A percentile compares a stretch with the other conserved stretches of the same genome.
These are phyloP conservation scores for Parachaetomium inaequale DNA, from an alignment of 495 filamentous ascomycete genomes.

Conservation along the genomic window DNA sequence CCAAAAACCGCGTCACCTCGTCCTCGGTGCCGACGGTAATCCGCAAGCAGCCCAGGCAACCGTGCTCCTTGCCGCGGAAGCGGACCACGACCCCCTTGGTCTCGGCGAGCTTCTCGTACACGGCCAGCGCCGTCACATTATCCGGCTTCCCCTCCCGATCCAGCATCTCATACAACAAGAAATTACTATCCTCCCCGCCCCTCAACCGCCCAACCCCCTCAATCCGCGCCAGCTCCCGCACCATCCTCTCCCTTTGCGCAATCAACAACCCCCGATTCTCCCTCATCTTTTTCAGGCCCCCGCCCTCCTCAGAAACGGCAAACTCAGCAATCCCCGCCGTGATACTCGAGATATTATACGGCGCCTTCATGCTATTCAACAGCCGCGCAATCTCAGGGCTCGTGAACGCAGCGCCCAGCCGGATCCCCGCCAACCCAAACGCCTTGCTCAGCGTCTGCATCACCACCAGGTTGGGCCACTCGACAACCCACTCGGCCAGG, in stretches of 20 bases:
- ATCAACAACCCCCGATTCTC: conserved; percentile 64
- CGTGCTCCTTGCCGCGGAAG: conserved; percentile 87
- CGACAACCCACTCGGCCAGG: conserved; percentile 87
- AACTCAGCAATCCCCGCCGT: conserved; percentile 76
- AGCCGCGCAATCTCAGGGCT: conserved; percentile 57
- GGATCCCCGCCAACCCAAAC: conserved; percentile 90
- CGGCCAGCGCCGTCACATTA: conserved; percentile 69
- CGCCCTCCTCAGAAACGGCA: conserved; percentile 56
- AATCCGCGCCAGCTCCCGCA: conserved; percentile 69
- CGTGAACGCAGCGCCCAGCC: conserved; percentile 66
- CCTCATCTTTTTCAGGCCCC: conserved; percentile 68
- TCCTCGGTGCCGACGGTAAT: conserved; percentile 89
- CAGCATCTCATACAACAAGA: conserved; percentile 83
- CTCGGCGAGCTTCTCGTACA: conserved; percentile 84
- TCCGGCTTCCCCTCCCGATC: conserved; percentile 67
- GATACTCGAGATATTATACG: conserved; percentile 87
- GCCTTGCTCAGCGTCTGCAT: conserved; percentile 98
- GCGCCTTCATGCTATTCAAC: conserved; percentile 89
- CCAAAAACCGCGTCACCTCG: conserved; percentile 75
- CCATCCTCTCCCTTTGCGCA: conserved; percentile 68
- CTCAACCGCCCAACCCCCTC: conserved; percentile 74
- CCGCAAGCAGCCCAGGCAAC: conserved; percentile 81
- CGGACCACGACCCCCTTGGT: conserved; percentile 85
- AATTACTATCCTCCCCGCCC: conserved; percentile 81
- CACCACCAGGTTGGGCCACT: conserved; percentile 95